Evolutionary conservation across 805 yeast species (phyloP).

Genomic region (Candida namnaoensis): DNA sequence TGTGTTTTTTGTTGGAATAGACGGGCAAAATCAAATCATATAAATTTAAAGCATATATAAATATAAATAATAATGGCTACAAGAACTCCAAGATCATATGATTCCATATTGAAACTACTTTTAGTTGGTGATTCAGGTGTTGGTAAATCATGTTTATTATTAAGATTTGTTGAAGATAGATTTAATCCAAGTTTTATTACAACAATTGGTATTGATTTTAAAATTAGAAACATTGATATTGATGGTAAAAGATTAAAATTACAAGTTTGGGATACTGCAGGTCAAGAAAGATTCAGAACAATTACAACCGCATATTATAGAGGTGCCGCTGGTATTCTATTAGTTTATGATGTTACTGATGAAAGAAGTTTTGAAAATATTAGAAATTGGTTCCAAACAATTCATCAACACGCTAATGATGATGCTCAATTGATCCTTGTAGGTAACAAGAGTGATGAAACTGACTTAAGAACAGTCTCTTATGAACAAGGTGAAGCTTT

Average conservation of each 20-base stretch:
- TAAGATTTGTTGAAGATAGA: conserved; percentile 92
- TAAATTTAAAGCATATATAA: no score
- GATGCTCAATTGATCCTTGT: conserved; percentile 92
- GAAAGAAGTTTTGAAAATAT: conserved; percentile 89
- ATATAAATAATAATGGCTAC: conserved; percentile 26
- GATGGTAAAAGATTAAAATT: conserved; percentile 89
- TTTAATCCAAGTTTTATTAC: conserved; percentile 96
- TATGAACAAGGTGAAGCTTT: conserved; percentile 85
- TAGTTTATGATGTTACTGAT: conserved; percentile 80
- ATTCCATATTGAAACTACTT: conserved; percentile 84
- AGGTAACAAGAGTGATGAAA: conserved; percentile 94
- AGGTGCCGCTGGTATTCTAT: conserved; percentile 82
- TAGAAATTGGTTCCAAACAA: conserved; percentile 92
- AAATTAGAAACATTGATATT: conserved; percentile 90
- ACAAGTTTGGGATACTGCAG: conserved; percentile 97
- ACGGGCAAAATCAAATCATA: no score
- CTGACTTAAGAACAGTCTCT: conserved; percentile 76
- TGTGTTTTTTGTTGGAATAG: no score
- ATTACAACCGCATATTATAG: conserved; percentile 90
- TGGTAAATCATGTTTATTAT: conserved; percentile 81
- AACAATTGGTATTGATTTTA: conserved; percentile 97
- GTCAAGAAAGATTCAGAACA: conserved; percentile 93
- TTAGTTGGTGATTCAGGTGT: conserved; percentile 93
- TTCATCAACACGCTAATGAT: conserved; percentile 92
- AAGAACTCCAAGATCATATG: conserved; percentile 67